A percentile compares a stretch with the other conserved stretches of the same genome.
phyloP scores from a whole-genome alignment of 225 moss, liverwort and hornwort genomes.

The Physcomitrellopsis africana region DNA sequence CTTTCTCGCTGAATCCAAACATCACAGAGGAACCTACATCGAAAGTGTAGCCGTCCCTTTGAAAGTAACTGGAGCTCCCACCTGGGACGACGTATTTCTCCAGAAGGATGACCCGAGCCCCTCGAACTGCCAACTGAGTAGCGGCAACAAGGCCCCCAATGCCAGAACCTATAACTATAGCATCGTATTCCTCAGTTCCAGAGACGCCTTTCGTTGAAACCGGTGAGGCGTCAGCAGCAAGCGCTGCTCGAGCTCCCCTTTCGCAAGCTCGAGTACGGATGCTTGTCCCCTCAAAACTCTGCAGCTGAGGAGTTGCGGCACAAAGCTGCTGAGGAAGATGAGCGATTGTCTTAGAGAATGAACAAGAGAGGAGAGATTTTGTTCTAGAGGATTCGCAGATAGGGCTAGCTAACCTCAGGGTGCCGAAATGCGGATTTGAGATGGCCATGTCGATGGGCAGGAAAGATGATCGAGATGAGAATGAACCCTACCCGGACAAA shows the following conservation, averaged over 20 bases:
- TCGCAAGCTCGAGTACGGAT: background rate
- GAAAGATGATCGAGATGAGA: background rate
- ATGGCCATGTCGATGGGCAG: slow-evolving; percentile 19
- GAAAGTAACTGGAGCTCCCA: slow-evolving; percentile 84
- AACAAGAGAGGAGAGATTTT: background rate
- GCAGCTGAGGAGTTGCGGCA: background rate
- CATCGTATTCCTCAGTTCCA: slow-evolving; percentile 57
- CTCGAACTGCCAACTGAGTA: slow-evolving; percentile 80
- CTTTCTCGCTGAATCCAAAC: slow-evolving; percentile 95
- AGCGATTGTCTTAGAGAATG: slow-evolving; percentile 6
- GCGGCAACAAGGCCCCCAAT: slow-evolving; percentile 92
- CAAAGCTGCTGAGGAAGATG: slow-evolving; percentile 13
- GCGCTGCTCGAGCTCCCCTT: slow-evolving; percentile 35
- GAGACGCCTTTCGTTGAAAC: background rate
- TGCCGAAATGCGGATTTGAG: slow-evolving; percentile 1
- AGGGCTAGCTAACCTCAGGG: background rate
- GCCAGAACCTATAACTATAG: slow-evolving; percentile 89
- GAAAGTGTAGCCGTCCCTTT: slow-evolving; percentile 85
- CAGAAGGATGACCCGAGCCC: slow-evolving; percentile 73
- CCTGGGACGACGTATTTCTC: slow-evolving; percentile 98
- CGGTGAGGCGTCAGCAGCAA: slow-evolving; percentile 37
- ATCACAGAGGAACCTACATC: slow-evolving; percentile 97
- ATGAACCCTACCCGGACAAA: no score
- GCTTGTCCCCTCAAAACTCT: background rate
- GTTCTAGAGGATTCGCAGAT: background rate